These are phyloP conservation scores for Pythium angustatum DNA, from an alignment of 352 stramenopile species.

Conservation along the genomic window DNA sequence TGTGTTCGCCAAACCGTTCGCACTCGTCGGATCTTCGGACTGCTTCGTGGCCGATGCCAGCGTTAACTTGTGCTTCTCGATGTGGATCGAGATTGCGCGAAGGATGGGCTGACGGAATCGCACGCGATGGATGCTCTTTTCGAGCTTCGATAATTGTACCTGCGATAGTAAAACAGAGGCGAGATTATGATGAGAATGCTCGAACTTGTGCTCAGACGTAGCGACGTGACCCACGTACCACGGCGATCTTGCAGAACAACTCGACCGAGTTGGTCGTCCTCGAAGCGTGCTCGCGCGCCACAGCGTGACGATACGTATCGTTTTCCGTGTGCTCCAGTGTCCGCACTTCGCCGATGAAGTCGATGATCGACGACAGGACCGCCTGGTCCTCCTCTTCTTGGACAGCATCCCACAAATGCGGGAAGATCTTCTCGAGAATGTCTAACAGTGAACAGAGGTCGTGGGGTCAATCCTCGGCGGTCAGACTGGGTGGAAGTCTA, in stretches of 20 bases:
- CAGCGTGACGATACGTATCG: background rate
- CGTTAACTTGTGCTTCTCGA: conserved; percentile 20
- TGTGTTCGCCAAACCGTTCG: background rate
- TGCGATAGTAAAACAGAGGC: too few species aligned
- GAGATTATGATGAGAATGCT: too few species aligned
- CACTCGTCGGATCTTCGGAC: background rate
- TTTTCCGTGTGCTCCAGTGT: background rate
- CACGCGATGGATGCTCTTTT: conserved; percentile 59
- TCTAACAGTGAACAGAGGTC: background rate
- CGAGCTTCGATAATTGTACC: conserved; percentile 50
- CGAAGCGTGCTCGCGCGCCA: conserved; percentile 15
- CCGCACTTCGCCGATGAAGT: conserved; percentile 24
- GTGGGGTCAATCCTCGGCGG: too few species aligned
- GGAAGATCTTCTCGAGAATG: conserved; percentile 23
- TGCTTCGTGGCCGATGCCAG: background rate
- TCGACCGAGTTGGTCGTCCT: conserved; percentile 25
- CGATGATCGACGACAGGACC: conserved; percentile 11
- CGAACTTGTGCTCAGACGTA: too few species aligned
- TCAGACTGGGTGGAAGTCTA: too few species aligned
- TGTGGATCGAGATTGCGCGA: conserved; percentile 28
- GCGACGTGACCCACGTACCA: too few species aligned
- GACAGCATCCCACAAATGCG: conserved; percentile 19
- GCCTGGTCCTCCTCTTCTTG: conserved; percentile 15
- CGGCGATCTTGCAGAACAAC: conserved; percentile 26
- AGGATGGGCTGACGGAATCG: conserved; percentile 53